Conservation (phyloP, 331 rosid species). For the Arachis monticola region DNA sequence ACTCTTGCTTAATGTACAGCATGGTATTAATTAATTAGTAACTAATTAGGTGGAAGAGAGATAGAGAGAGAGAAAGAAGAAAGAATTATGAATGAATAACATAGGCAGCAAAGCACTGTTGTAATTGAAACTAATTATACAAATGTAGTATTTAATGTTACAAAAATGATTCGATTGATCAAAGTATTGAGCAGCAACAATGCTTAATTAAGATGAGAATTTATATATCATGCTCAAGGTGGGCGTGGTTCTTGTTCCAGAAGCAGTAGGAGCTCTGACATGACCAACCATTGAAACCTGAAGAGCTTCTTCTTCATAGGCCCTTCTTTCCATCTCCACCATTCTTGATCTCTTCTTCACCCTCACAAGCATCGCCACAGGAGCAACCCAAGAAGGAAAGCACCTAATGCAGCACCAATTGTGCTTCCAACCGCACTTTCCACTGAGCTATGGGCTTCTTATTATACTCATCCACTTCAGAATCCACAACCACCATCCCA, state of each 20-base stretch:
- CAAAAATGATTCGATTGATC: conserved; percentile 40
- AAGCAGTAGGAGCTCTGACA: conserved; percentile 86
- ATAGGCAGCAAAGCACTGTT: too few relatives aligned
- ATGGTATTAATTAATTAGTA: too few relatives aligned
- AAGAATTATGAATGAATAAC: too few relatives aligned
- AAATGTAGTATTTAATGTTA: conserved; percentile 41
- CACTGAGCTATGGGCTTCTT: conserved; percentile 63
- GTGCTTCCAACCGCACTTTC: conserved; percentile 90
- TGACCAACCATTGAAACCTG: conserved; percentile 99
- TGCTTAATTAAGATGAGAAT: conserved; percentile 59
- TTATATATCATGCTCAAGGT: conserved; percentile 60
- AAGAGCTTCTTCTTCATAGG: conserved; percentile 92
- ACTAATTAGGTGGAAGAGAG: too few relatives aligned
- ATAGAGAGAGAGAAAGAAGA: too few relatives aligned
- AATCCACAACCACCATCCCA: conserved; percentile 76
- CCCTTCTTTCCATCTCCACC: conserved; percentile 86
- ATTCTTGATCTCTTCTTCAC: conserved; percentile 86
- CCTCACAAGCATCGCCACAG: conserved; percentile 92
- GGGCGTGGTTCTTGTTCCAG: conserved; percentile 71
- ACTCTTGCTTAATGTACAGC: too few relatives aligned
- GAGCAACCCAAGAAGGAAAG: conserved; percentile 76
- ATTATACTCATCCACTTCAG: conserved; percentile 45
- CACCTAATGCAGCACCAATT: conserved; percentile 83
- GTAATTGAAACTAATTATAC: conserved; percentile 10
- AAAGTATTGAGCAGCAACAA: background rate